Percentiles rank a stretch among this genome's conserved stretches.
These are phyloP conservation scores for Neoscytalidium dimidiatum DNA, from an alignment of 2,329 filamentous ascomycete genomes.

Conservation along the genomic window DNA sequence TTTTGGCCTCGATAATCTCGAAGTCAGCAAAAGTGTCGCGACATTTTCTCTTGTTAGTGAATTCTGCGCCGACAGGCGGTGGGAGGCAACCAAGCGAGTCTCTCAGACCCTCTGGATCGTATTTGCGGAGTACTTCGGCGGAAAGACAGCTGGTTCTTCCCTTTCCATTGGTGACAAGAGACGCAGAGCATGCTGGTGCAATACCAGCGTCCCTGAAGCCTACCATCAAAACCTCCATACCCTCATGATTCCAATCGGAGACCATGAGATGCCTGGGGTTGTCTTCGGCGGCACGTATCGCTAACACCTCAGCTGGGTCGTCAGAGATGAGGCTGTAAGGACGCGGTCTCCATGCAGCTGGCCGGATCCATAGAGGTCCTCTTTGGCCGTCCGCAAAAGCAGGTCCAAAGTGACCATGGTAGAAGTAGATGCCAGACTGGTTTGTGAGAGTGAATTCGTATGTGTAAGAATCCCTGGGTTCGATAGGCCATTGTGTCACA, in stretches of 20 bases:
- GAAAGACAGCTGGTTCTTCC: constrained; percentile 33
- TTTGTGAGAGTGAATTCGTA: constrained; percentile 57
- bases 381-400: constrained; percentile 64
- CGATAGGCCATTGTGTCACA: constrained; percentile 56
- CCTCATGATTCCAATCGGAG: constrained; percentile 55
- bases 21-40: constrained; percentile 22
- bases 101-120: constrained; percentile 6
- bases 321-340: constrained; percentile 56
- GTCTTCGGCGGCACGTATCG: constrained; percentile 54
- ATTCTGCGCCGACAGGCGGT: constrained; percentile 18
- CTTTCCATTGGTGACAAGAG: constrained; percentile 64
- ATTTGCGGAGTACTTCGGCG: constrained; percentile 1
- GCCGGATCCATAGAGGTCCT: constrained; percentile 56
- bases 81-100: constrained; percentile 23
- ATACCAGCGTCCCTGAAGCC: not conserved
- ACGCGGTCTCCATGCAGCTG: constrained; percentile 36
- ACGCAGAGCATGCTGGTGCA: constrained; percentile 23
- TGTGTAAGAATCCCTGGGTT: constrained; percentile 49
- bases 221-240: not conserved
- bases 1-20: constrained; percentile 22
- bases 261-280: constrained; percentile 53
- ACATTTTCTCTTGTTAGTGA: constrained; percentile 23
- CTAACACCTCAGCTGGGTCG: constrained; percentile 38
- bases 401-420: constrained; percentile 58
- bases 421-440: constrained; percentile 62